Conservation (phyloP, 2,329 filamentous ascomycete genomes). For the Phialophora chinensis region DNA sequence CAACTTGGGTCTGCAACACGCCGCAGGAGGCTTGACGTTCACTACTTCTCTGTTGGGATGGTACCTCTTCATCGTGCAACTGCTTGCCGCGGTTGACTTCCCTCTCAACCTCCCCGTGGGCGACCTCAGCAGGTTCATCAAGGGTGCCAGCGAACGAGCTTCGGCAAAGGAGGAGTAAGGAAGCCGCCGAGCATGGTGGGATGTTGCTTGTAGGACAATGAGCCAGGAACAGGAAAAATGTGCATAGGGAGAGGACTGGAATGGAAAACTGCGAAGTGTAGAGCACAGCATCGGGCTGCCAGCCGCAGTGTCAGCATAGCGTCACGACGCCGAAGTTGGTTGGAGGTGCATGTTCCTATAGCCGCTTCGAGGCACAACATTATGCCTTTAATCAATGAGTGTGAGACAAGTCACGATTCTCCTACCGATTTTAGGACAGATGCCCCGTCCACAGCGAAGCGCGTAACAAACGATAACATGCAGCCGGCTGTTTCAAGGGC, state of each 20-base stretch:
- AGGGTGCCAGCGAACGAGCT: conserved; percentile 39
- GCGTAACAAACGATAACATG: neutral
- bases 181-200: neutral
- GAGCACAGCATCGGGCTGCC: conserved; percentile 18
- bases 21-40: conserved; percentile 59
- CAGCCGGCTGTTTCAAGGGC: neutral
- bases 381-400: conserved; percentile 23
- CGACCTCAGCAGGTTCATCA: conserved; percentile 58
- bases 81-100: conserved; percentile 64
- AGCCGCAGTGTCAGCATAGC: conserved; percentile 6
- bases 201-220: conserved; percentile 5
- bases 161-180: conserved; percentile 29
- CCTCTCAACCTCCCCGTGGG: conserved; percentile 63
- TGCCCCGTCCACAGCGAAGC: neutral
- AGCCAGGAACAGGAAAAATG: conserved; percentile 1
- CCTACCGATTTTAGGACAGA: neutral
- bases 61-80: conserved; percentile 63
- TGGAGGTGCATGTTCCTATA: conserved; percentile 16
- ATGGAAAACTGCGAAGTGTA: conserved; percentile 5
- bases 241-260: conserved; percentile 6
- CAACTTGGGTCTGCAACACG: conserved; percentile 36
- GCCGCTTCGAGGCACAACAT: conserved; percentile 24
- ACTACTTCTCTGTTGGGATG: conserved; percentile 59
- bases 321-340: neutral
- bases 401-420: conserved; percentile 6